Conservation (phyloP, 2,329 filamentous ascomycete genomes). For the Penicillium sp. region DNA sequence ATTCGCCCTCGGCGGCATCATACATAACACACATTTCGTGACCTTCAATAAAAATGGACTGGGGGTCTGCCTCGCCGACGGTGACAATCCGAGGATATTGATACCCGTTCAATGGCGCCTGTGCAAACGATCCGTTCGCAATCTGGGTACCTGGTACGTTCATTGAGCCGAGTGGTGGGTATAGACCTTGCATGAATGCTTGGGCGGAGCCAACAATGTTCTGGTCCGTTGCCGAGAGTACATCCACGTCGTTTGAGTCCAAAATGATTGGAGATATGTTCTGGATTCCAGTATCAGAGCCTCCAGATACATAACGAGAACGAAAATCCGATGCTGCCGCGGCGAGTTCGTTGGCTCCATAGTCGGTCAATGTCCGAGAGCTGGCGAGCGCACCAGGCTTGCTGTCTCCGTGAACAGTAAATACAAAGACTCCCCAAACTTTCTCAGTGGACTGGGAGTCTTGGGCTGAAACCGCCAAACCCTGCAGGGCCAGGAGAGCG, state of each 20-base stretch:
- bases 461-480: constrained; percentile 26
- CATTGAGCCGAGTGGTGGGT: constrained; percentile 51
- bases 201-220: constrained; percentile 55
- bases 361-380: constrained; percentile 48
- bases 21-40: constrained; percentile 47
- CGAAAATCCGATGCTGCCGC: constrained; percentile 53
- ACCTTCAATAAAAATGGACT: constrained; percentile 53
- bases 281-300: constrained; percentile 40
- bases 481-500: constrained; percentile 16
- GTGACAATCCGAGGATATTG: constrained; percentile 56
- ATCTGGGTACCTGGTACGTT: constrained; percentile 40
- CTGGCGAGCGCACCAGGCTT: constrained; percentile 47
- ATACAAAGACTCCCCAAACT: constrained; percentile 53
- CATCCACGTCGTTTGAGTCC: constrained; percentile 48
- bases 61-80: constrained; percentile 47
- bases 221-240: constrained; percentile 50
- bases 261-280: constrained; percentile 49
- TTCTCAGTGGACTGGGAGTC: constrained; percentile 28
- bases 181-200: constrained; percentile 63
- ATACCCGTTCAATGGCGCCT: constrained; percentile 56
- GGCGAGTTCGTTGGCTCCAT: constrained; percentile 57
- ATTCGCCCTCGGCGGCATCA: constrained; percentile 39
- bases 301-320: constrained; percentile 50
- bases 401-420: constrained; percentile 56
- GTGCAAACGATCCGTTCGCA: constrained; percentile 50